Base-by-base conservation (phyloP, 768 basidiomycete species). In the Macrolepiota fuliginosa region DNA sequence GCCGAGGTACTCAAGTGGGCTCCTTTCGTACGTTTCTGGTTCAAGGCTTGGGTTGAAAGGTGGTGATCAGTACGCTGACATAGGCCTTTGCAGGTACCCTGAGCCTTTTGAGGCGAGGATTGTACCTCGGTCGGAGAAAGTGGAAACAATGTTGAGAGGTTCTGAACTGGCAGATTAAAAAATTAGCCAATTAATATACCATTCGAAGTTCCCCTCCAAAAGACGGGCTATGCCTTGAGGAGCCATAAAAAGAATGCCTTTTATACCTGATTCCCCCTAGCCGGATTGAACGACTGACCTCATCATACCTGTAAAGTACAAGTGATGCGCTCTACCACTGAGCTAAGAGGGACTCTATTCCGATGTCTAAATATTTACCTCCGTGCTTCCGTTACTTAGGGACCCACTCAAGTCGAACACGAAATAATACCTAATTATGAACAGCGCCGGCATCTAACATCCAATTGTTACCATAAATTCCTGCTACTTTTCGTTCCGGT, bases 251-350 rank as follows among this genome's bases (percentile, higher is more conserved):
- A 19, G 9, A 42, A 42, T 17, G 19, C 19, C 17, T 13, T 6
- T 42, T 1, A 19, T 19, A 7, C 40, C 15, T 1, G 11, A 17
- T 53, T 53, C 51, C 51, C 51, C 51, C 32, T 53, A 53, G 51
- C 51, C 32, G 51, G 51, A 53, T 53, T 35, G 51, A 53, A 45
- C 55, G 39, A 42, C 55, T 27, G 24, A 42, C 55, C 39, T 42
- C 37, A 25, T 42, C 42, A 27, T 56, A 24, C 39, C 19, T 17
- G 35, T 22, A 12, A 7, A 4, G 12, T 32, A 56, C 55, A 56
- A 45, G 55, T 45, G 40, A 45, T 56, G 55, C 13, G 29, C 55
- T 45, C 55, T 45, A 56, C 54, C 55, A 45, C 37, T 45, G 55
- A 45, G 55, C 39, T 45, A 25, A 40, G 37, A 46, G 42, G 54